These are phyloP conservation scores for Lenzites betulinus DNA, from an alignment of 768 basidiomycete genomes.

Conservation along the genomic window DNA sequence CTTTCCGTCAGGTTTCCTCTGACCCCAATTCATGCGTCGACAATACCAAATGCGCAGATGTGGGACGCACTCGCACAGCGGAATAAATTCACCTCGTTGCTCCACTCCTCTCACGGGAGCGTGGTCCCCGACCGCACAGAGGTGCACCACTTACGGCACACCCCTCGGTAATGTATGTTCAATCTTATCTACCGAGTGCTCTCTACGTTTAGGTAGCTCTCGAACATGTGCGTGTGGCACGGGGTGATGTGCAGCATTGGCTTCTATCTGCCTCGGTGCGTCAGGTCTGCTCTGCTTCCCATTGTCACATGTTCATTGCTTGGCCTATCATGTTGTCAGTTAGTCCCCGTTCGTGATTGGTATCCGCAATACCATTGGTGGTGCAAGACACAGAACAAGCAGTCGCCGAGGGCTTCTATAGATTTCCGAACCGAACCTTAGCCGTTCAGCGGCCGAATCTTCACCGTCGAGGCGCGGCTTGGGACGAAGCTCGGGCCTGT, in stretches of 20 bases:
- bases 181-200: no score
- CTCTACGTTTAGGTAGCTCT: neutral
- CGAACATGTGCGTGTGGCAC: neutral
- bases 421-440: constrained; percentile 28
- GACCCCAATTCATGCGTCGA: no score
- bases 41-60: no score
- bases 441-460: constrained; percentile 31
- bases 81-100: no score
- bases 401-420: constrained; percentile 7
- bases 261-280: neutral
- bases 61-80: no score
- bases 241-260: neutral
- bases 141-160: neutral
- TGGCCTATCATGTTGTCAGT: neutral
- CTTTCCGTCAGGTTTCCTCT: neutral
- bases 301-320: constrained; percentile 11
- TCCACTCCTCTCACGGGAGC: no score
- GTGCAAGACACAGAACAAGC: neutral
- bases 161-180: neutral
- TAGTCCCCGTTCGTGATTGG: neutral
- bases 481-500: constrained; percentile 20
- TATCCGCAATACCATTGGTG: constrained; percentile 11
- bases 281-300: neutral
- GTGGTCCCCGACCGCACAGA: neutral
- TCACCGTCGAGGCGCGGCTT: constrained; percentile 24